Evolutionary conservation across 1,139 yeast species (phyloP).

Genomic region (Saccharomyces pastorianus): DNA sequence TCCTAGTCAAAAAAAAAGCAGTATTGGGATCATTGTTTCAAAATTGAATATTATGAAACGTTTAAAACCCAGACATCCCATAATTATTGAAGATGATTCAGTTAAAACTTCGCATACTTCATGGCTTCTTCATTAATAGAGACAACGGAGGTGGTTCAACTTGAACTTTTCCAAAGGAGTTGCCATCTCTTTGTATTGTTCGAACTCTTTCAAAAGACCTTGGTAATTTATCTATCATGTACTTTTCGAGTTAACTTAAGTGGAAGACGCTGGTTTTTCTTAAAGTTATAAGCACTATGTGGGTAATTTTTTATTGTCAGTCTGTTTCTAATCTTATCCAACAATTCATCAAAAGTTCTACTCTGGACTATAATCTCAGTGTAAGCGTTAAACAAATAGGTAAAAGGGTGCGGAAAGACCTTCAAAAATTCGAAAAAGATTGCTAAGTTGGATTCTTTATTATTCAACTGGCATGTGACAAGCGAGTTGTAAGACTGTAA

Average conservation of each 20-base stretch:
- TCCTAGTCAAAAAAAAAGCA: not conserved
- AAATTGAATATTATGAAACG: not conserved
- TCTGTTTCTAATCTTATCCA: not conserved
- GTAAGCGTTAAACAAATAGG: not conserved
- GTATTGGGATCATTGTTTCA: not conserved
- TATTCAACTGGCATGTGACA: not conserved
- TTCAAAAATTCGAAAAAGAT: not conserved
- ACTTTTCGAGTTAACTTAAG: not conserved
- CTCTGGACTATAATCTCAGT: not conserved
- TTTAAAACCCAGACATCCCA: not conserved
- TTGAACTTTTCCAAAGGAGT: not conserved
- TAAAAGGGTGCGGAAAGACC: not conserved
- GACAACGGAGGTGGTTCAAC: not conserved
- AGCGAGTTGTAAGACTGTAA: not conserved
- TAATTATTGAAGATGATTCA: not conserved
- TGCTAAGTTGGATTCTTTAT: not conserved
- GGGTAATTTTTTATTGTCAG: not conserved
- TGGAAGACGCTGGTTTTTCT: not conserved
- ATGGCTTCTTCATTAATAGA: not conserved
- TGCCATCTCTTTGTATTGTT: too few relatives aligned
- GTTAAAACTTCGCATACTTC: not conserved
- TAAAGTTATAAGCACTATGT: not conserved
- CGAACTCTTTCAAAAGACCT: not conserved
- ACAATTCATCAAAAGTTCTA: not conserved
- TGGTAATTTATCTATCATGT: not conserved